Evolutionary conservation across 495 filamentous ascomycete species (phyloP), one percentile per base, ranked within the genome.

Genomic region (Astrocystis sublimbata): DNA sequence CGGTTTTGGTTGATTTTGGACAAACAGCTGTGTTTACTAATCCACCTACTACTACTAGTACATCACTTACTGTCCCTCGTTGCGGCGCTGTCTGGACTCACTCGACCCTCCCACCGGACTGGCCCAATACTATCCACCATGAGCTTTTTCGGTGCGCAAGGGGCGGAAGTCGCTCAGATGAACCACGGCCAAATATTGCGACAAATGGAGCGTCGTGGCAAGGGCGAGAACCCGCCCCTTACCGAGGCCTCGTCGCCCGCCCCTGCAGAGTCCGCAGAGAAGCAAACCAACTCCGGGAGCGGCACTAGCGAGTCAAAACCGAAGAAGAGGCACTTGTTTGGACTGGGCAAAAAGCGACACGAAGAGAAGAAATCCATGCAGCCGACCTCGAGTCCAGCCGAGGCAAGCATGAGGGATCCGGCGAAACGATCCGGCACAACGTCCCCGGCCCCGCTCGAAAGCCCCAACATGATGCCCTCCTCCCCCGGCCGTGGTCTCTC

Each of bases 321-420:
- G 35, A 81, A 81, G 70, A 84, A 79, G 69, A 74, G 81, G 35
- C 72, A 77, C 65, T 62, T 88, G 30, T 88, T 88, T 67, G 82
- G 84, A 10, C 82, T 89, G 55, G 87, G 86, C 46, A 89, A 87
- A 78, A 89, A 88, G 73, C 88, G 85, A 74, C 74, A 74, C 57
- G 79, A 85, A 19, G 74, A 82, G 35, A 83, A 79, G 59, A 64
- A 68, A 62, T 2, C 33, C 15, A n/a, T 41, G 6, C 26, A 61
- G 19, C 70, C 62, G 61, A 61, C 41, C 3, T 68, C 70, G 35
- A 69, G 61, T 60, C 65, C 63, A 52, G 66, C 66, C 55, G 56
- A 49, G 26, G 23, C 41, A 12, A 41, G 12, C 36, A 41, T 30
- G 24, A 23, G 60, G 45, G 62, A 63, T 55, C 64, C 63, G 24